Percentiles rank a stretch among this genome's conserved stretches.
These are phyloP conservation scores for Pichia scutulata DNA, from an alignment of 805 yeast species.

Conservation along the genomic window DNA sequence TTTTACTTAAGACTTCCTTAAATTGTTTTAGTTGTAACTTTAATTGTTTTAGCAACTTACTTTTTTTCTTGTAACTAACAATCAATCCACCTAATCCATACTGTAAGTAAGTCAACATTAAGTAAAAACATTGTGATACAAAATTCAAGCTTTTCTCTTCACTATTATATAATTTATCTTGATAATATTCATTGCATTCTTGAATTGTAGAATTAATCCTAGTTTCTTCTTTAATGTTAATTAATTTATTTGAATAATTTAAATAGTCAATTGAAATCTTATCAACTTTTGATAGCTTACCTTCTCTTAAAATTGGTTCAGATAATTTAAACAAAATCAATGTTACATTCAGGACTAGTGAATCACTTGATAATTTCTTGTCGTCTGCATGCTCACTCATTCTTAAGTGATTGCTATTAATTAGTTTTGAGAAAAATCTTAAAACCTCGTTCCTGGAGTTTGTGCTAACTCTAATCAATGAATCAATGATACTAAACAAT, in stretches of 20 bases:
- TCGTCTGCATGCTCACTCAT: slow-evolving; percentile 77
- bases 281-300: slow-evolving; percentile 53
- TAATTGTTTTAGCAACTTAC: slow-evolving; percentile 39
- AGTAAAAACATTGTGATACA: slow-evolving; percentile 83
- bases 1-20: slow-evolving; percentile 29
- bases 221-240: slow-evolving; percentile 75
- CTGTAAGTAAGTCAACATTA: slow-evolving; percentile 71
- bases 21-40: slow-evolving; percentile 48
- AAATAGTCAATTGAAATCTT: slow-evolving; percentile 72
- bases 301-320: slow-evolving; percentile 68
- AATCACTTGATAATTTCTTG: slow-evolving; percentile 62
- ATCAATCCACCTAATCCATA: slow-evolving; percentile 83
- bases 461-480: slow-evolving; percentile 65
- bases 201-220: slow-evolving; percentile 68
- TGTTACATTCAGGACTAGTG: slow-evolving; percentile 72
- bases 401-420: slow-evolving; percentile 81
- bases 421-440: slow-evolving; percentile 60
- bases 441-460: slow-evolving; percentile 57
- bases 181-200: slow-evolving; percentile 56
- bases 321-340: slow-evolving; percentile 62
- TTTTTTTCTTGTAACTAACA: slow-evolving; percentile 47
- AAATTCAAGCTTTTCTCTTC: slow-evolving; percentile 45
- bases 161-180: slow-evolving; percentile 29
- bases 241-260: slow-evolving; percentile 38
- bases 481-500: slow-evolving; percentile 63